phyloP scores from a whole-genome alignment of 2,329 filamentous ascomycete genomes.

The Xylaria polymorpha region DNA sequence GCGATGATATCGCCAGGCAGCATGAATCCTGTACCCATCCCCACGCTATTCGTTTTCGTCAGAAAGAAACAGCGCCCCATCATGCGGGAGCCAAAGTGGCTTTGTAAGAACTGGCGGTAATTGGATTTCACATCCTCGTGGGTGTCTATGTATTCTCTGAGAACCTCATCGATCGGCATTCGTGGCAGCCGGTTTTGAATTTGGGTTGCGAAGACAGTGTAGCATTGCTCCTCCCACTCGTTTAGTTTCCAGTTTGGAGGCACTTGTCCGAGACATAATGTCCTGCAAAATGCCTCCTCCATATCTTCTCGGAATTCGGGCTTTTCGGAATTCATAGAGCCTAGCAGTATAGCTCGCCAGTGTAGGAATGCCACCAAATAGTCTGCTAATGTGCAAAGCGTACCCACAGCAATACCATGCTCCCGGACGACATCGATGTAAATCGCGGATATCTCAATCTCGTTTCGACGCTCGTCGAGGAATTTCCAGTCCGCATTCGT shows the following conservation, averaged over 20 bases:
- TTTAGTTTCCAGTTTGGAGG: too few species aligned
- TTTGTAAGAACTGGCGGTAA: constrained; percentile 36
- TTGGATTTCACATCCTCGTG: constrained; percentile 17
- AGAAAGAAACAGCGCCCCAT: constrained; percentile 45
- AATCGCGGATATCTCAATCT: constrained; percentile 49
- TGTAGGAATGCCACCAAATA: constrained; percentile 54
- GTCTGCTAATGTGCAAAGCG: constrained; percentile 46
- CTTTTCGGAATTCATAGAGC: constrained; percentile 15
- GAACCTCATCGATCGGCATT: constrained; percentile 16
- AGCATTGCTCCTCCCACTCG: constrained; percentile 42
- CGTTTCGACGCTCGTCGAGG: constrained; percentile 42
- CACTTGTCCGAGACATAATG: constrained; percentile 47
- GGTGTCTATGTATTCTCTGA: constrained; percentile 35
- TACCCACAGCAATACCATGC: constrained; percentile 48
- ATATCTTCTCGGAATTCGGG: background rate
- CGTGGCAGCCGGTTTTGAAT: constrained; percentile 39
- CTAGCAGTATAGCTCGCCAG: constrained; percentile 49
- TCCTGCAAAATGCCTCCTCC: constrained; percentile 49
- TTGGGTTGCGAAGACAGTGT: constrained; percentile 40
- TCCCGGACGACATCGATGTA: constrained; percentile 46
- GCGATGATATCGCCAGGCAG: constrained; percentile 47
- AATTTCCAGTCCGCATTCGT: constrained; percentile 43
- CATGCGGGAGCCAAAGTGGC: constrained; percentile 40
- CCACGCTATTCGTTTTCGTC: constrained; percentile 43
- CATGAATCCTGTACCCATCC: constrained; percentile 52